Base-by-base conservation (phyloP, 2,329 filamentous ascomycete genomes). In the Stagonosporopsis chrysanthemi region DNA sequence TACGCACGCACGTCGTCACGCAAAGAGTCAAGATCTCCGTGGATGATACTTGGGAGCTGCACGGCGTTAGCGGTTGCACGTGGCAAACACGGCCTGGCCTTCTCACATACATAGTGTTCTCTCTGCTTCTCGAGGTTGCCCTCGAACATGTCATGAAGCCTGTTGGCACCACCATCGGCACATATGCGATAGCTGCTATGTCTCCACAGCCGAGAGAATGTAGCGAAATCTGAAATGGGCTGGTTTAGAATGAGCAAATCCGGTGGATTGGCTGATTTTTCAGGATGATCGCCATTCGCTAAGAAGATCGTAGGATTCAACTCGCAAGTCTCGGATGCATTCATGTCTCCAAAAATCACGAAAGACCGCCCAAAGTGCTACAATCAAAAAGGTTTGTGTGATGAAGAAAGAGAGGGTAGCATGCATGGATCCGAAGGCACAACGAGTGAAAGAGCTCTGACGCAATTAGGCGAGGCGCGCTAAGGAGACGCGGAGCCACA, bases 21-120 rank as follows among this genome's bases (percentile, higher is more conserved):
- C 17, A 98, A 80, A 4, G 94, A 97, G 78, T 99, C 95, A 9
- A 99, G 83, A 74, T 99, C 95, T 43, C 95, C 95, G 65, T 96
- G 87, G 60, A 99, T 92, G 52, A 84, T 81, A 70, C 90, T 66
- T 23, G 78, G 79, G 17, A 76, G 63, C 73, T 76, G 31, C 5
- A 7, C 6, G 3, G 19, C 6, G 46, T 72, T 42, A 74, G 65
- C 45, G 31, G 11, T 35, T 15, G 15, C 2, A 15, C 24, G 14
- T 12, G 35, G 19, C 19, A 28, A 62, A 38, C 6, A 3, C 11
- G 15, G 26, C 9, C 23, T 26, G 38, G 40, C 8, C 11, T 33
- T 42, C 75, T 62, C 62, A 77, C 75, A 63, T 70, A 77, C 75
- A 63, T 70, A 78, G 24, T 68, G 50, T 9, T 50, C 55, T 56